These are phyloP conservation scores for Fonsecaea multimorphosa DNA, from an alignment of 2,329 filamentous ascomycete species.

Conservation along the genomic window DNA sequence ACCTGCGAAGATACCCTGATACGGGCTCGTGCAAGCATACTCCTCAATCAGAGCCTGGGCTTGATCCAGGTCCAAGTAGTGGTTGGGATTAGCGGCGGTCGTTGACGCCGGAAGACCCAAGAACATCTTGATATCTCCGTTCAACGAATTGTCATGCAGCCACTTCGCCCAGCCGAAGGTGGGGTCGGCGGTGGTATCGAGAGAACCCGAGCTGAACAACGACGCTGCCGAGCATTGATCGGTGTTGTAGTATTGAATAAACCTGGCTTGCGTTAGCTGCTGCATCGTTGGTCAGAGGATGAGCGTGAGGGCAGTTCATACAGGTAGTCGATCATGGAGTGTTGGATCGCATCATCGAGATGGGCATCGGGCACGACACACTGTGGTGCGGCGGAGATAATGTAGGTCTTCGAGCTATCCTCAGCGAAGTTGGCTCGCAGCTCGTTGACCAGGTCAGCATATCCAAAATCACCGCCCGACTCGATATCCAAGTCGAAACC, in stretches of 20 bases:
- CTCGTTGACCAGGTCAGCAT: constrained; percentile 64
- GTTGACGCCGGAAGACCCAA: constrained; percentile 56
- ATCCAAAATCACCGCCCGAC: constrained; percentile 60
- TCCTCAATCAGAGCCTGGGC: constrained; percentile 53
- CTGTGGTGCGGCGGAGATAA: constrained; percentile 70
- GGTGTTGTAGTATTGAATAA: constrained; percentile 64
- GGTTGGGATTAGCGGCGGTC: constrained; percentile 42
- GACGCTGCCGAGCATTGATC: constrained; percentile 54
- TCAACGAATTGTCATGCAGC: constrained; percentile 45
- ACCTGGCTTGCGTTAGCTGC: constrained; percentile 40
- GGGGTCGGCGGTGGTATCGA: constrained; percentile 52
- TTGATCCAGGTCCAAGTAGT: constrained; percentile 57
- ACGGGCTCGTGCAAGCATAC: constrained; percentile 48
- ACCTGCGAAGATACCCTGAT: constrained; percentile 58
- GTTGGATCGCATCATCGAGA: constrained; percentile 53
- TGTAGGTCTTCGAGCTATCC: constrained; percentile 60
- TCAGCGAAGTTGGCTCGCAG: constrained; percentile 62
- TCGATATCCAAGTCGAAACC: constrained; percentile 82
- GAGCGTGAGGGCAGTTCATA: constrained; percentile 10
- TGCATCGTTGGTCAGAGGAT: background rate
- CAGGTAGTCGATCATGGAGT: constrained; percentile 58
- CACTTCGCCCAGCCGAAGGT: constrained; percentile 51
- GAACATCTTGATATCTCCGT: constrained; percentile 58
- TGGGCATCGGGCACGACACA: constrained; percentile 68
- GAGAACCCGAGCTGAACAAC: constrained; percentile 41